These are phyloP conservation scores for Quercus alba DNA, from an alignment of 306 rosid genomes.

Conservation along the genomic window DNA sequence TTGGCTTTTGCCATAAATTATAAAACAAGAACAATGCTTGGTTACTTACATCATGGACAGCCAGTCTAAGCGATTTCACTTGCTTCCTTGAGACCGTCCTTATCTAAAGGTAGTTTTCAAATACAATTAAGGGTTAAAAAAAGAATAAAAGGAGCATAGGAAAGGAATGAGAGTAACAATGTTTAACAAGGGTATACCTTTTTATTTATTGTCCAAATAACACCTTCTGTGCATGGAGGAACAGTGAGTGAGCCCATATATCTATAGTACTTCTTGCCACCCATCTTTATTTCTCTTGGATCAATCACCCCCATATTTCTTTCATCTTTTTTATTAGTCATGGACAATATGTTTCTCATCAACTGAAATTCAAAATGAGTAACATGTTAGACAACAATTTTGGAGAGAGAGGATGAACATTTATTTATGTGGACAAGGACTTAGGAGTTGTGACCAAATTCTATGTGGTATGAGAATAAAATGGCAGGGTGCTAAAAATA, in stretches of 20 bases:
- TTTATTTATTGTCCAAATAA: constrained; percentile 62
- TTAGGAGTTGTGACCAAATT: too few species aligned
- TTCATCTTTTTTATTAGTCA: constrained; percentile 29
- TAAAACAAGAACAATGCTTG: not conserved
- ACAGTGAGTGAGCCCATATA: constrained; percentile 72
- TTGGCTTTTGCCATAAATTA: not conserved
- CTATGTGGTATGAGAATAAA: too few species aligned
- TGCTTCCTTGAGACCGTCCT: constrained; percentile 37
- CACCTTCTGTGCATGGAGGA: constrained; percentile 81
- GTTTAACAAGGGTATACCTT: too few species aligned
- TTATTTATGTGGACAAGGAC: too few species aligned
- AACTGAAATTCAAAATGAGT: constrained; percentile 33
- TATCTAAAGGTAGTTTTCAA: constrained; percentile 23
- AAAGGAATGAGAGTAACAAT: too few species aligned
- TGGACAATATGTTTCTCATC: constrained; percentile 16
- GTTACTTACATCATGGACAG: constrained; percentile 60
- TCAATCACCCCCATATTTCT: constrained; percentile 38
- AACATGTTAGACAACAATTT: not conserved
- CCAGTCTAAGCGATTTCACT: constrained; percentile 41
- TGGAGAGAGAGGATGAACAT: too few species aligned
- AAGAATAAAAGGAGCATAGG: too few species aligned
- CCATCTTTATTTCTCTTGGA: constrained; percentile 38
- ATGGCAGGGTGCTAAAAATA: too few species aligned
- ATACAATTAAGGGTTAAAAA: not conserved
- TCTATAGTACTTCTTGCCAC: constrained; percentile 51